Evolutionary conservation across 1,284 basidiomycete genomes (phyloP), one percentile per base, ranked within the genome.

Genomic region (Wolfiporia cocos): DNA sequence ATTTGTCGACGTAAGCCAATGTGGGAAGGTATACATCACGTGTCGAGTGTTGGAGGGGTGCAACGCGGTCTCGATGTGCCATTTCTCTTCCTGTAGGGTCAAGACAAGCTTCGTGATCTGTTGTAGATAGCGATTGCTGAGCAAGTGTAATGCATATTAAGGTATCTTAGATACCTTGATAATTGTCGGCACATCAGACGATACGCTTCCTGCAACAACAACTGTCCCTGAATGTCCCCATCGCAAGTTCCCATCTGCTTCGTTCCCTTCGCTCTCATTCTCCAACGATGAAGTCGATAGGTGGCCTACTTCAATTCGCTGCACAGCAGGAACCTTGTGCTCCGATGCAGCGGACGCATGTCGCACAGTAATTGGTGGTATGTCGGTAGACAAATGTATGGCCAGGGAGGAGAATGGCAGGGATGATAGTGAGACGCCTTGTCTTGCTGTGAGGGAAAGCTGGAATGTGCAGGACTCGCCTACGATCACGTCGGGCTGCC

Each of bases 401-500:
- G 66, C 60, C n/a, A 88, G 53, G 1, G 71, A 71, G 0, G 70
- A 56, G 51, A 91, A 75, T 0, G 82, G 75, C 26, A 90, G 61
- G 0, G 65, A 64, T 4, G 73, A 68, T 11, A 85, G 66, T 0
- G 67, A 57, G 3, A 72, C 61, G 15, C 63, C 49, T 0, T 56
- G 48, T 0, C 78, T 73, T 0, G 80, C 71, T 4, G 70, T 64
- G 15, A 91, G 57, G 10, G 69, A 67, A 3, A 94, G 51, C 55
- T 94, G 91, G 62, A 89, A 93, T 0, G 84, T 73, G 0, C 74
- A 74, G 5, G 64, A 53, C 39, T 81, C 73, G n/a, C 71, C 73
- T 3, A 91, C 72, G 31, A 72, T 68, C 18, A 79, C 73, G 46
- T 80, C 71, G 0, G 73, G 50, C 7, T 69, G 59, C 81, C 86